Base-by-base conservation (phyloP, 257 asterid species). In the Plantago ovata region DNA sequence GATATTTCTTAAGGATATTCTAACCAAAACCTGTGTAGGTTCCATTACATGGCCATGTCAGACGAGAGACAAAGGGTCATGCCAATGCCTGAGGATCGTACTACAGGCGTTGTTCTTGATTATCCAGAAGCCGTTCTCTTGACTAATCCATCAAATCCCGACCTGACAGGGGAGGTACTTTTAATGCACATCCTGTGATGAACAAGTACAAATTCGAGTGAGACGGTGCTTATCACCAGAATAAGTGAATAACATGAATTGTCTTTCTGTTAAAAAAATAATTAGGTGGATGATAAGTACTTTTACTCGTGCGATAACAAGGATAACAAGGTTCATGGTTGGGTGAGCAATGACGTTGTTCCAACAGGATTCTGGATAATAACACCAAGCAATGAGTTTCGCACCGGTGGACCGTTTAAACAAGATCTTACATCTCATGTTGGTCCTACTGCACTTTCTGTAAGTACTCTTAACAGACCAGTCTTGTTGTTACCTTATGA, bases 251-350 rank as follows among this genome's bases (percentile, higher is more conserved):
- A n/a, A 2, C 20, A 9, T n/a, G 22, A n/a, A 53, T 13, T 3
- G 36, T 60, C 36, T 3, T 28, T 2, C 36, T 28, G 36, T 6
- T 8, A 28, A 28, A 28, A 28, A 28, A 28, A 28, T 28, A 4
- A 6, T n/a, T 60, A 85, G 95, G 95, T 85, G 64, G 92, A 86
- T 51, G 95, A 83, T 40, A 86, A 86, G 60, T 86, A 86, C 13
- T 28, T 74, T 12, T 86, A 70, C 73, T 65, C 86, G 12, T 64
- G 78, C 10, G 80, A 86, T 9, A 73, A 75, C 64, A 77, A 77
- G 61, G 89, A 80, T 54, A 79, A 60, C 61, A 45, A 65, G 61
- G 92, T 83, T 15, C 79, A 86, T 60, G 95, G 92, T 8, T 77
- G 83, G 79, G 73, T 81, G 9, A 64, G 82, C 62, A 61, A 15